Conservation (phyloP, 257 asterid genomes). For the Solanum neorickii region DNA sequence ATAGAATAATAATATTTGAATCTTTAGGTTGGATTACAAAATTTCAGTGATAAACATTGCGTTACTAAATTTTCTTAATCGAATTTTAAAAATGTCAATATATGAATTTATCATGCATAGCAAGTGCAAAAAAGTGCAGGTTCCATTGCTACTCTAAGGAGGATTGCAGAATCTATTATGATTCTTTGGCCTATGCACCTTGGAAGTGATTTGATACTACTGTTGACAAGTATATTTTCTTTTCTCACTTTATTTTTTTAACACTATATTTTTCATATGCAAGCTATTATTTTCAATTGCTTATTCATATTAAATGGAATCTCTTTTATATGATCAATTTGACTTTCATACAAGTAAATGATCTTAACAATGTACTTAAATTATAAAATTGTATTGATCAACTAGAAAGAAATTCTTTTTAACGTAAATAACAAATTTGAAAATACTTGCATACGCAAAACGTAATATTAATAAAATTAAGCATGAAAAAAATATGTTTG, state of each 20-base stretch:
- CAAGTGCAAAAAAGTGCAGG: slow-evolving; percentile 24
- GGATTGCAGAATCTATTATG: slow-evolving; percentile 32
- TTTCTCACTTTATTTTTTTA: background rate
- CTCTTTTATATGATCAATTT: too few species aligned
- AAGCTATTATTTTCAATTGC: too few species aligned
- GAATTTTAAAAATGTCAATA: slow-evolving; percentile 14
- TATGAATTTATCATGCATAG: slow-evolving; percentile 32
- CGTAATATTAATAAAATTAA: background rate
- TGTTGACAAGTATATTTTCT: slow-evolving; percentile 28
- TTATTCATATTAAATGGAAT: too few species aligned
- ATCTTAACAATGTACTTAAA: too few species aligned
- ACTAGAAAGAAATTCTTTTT: background rate
- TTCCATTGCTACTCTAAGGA: slow-evolving; percentile 30
- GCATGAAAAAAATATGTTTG: slow-evolving; percentile 9
- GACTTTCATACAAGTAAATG: too few species aligned
- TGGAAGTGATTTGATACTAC: slow-evolving; percentile 29
- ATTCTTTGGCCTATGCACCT: background rate
- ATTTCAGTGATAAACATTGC: background rate
- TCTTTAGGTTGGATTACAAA: background rate
- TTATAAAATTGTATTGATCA: too few species aligned
- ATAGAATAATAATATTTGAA: too few species aligned
- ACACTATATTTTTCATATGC: background rate
- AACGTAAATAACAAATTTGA: background rate
- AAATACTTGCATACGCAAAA: background rate
- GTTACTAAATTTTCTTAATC: slow-evolving; percentile 30